phyloP scores from a whole-genome alignment of 768 basidiomycete genomes.

The Scleroderma citrinum region DNA sequence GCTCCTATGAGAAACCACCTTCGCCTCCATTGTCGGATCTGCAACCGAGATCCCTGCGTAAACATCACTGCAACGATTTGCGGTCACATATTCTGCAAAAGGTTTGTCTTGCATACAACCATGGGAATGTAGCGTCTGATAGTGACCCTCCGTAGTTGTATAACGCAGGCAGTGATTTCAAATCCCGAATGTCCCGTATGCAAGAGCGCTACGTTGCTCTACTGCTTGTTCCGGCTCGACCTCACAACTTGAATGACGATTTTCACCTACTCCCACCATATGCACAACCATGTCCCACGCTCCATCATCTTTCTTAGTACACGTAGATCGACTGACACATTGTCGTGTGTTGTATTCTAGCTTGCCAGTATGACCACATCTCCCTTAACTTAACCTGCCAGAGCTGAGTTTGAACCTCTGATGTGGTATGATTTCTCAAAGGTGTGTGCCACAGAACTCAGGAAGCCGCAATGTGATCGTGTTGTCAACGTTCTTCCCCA shows the following conservation, averaged over 20 bases:
- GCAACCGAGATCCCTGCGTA: conserved; percentile 42
- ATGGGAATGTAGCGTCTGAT: background rate
- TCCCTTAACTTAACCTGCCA: too few species aligned
- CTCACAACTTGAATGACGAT: conserved; percentile 17
- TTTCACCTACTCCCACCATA: background rate
- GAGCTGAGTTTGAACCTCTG: too few species aligned
- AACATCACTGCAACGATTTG: conserved; percentile 56
- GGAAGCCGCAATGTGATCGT: too few species aligned
- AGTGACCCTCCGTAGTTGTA: conserved; percentile 37
- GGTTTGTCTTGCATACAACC: conserved; percentile 29
- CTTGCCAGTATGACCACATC: too few species aligned
- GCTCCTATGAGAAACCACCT: background rate
- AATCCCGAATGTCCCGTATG: conserved; percentile 49
- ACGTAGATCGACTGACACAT: too few species aligned
- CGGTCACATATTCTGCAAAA: conserved; percentile 57
- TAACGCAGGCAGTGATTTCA: conserved; percentile 42
- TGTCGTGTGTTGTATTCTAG: too few species aligned
- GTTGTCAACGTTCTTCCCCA: too few species aligned
- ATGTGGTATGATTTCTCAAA: too few species aligned
- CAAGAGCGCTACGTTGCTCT: conserved; percentile 42
- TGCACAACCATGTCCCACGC: background rate
- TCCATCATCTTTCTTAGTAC: background rate
- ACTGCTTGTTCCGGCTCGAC: conserved; percentile 53
- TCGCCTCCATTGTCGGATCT: conserved; percentile 45
- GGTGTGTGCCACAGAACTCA: too few species aligned